Evolutionary conservation across 2,329 filamentous ascomycete species (phyloP), one percentile per base, ranked within the genome.

Genomic region (Fusarium pseudograminearum): DNA sequence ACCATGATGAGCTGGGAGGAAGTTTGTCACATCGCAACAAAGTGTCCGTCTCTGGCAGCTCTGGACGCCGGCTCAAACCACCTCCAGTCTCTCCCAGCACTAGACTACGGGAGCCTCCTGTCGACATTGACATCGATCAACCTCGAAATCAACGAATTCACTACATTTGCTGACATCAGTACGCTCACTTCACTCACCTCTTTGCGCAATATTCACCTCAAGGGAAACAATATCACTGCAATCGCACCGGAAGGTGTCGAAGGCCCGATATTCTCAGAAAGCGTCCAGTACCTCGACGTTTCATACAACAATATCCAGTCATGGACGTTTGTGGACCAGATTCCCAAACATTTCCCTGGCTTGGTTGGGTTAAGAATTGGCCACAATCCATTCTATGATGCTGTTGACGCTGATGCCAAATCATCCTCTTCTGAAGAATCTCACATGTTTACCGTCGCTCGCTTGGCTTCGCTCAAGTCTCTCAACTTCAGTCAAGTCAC

Each of bases 371-470:
- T 99, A 40, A 91, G 94, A 18, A 88, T 97, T 65, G 89, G 93
- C 7, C 90, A 94, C 76, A 98, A 98, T 72, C 94, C 95, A 7
- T 85, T 98, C 24, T 97, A 93, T 79, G 84, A 90, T 56, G 68
- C 83, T 78, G 28, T 81, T 81, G 69, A 76, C 7, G 38, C 51
- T 8, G 83, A 75, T n/a, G 76, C 81, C 55, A 82, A 81, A 56
- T 79, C 81, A 26, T 80, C 85, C 28, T 86, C 85, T 8, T 85
- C 90, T 1, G 93, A 97, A 57, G 93, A 97, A 74, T 91, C 92
- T 2, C 95, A 94, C 81, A 97, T 97, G 92, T 86, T 98, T 48
- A 93, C 93, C 1, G 83, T 97, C 28, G 93, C 91, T 30, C 91
- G 94, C 4, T 83, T 98, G 2, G 85, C 87, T 2, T 81, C 82